Conservation (phyloP, 2,329 filamentous ascomycete species). For the Colletotrichum sp. region DNA sequence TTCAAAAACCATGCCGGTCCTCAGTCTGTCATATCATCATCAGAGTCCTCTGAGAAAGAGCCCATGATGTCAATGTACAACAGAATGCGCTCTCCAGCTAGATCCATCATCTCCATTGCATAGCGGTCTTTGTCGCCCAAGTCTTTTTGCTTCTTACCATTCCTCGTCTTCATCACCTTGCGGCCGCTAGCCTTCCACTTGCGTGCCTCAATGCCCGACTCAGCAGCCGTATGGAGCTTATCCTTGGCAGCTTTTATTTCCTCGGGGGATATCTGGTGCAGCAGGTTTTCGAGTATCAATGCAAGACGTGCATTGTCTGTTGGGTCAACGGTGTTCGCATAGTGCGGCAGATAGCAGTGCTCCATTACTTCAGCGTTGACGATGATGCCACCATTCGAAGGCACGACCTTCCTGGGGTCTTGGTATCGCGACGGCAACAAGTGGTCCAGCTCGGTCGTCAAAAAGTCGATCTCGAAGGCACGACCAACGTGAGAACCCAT, state of each 20-base stretch:
- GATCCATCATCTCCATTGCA: constrained; percentile 47
- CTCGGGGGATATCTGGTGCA: constrained; percentile 55
- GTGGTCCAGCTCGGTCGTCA: constrained; percentile 42
- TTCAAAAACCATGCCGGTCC: neutral
- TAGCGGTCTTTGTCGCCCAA: constrained; percentile 40
- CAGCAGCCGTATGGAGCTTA: constrained; percentile 42
- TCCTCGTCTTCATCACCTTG: constrained; percentile 26
- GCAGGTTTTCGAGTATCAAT: constrained; percentile 68
- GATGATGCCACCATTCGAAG: constrained; percentile 39
- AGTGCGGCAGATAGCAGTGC: constrained; percentile 67
- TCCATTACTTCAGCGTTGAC: constrained; percentile 53
- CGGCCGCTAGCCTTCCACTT: constrained; percentile 48
- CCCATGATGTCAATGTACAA: constrained; percentile 16
- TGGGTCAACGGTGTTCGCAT: constrained; percentile 63
- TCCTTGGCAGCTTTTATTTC: constrained; percentile 38
- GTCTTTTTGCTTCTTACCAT: constrained; percentile 20
- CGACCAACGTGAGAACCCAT: neutral
- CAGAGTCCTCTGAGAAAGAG: neutral
- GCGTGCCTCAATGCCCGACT: constrained; percentile 53
- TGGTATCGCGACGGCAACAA: constrained; percentile 46
- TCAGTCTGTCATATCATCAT: constrained; percentile 10
- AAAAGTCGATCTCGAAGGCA: constrained; percentile 11
- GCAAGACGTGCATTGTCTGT: constrained; percentile 78
- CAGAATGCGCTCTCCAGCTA: constrained; percentile 48
- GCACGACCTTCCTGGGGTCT: constrained; percentile 43